Evolutionary conservation across 2,329 filamentous ascomycete species (phyloP).

Genomic region (Aspergillus fumigatiaffinis): DNA sequence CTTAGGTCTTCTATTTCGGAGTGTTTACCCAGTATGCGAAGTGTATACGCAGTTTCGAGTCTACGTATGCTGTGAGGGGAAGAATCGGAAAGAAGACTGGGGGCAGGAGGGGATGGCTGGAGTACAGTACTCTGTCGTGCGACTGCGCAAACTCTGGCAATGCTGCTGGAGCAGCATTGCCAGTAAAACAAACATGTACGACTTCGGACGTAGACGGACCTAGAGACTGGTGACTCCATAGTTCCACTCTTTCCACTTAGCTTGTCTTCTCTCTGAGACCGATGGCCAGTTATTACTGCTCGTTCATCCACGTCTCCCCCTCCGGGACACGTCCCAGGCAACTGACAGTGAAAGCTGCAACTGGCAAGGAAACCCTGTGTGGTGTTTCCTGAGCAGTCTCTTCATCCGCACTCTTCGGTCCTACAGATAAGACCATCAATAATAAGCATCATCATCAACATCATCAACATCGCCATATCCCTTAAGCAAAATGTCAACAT

Average conservation of each 20-base stretch:
- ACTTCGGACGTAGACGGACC: background rate
- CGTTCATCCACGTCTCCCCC: background rate
- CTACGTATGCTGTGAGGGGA: background rate
- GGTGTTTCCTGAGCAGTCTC: no score
- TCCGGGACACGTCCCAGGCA: background rate
- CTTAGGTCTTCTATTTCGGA: background rate
- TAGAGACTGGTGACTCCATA: background rate
- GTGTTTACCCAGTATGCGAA: no score
- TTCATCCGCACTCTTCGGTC: background rate
- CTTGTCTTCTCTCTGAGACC: background rate
- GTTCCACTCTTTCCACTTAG: background rate
- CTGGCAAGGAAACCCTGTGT: background rate
- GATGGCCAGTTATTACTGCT: background rate
- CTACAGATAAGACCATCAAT: background rate
- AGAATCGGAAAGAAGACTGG: background rate
- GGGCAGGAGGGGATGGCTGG: background rate
- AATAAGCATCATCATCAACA: background rate
- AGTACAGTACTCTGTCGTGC: background rate
- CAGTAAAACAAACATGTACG: background rate
- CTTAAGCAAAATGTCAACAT: slow-evolving; percentile 19
- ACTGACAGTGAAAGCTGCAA: background rate
- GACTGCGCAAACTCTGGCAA: background rate
- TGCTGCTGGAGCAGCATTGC: background rate
- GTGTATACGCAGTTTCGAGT: background rate
- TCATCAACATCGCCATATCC: no score